A percentile compares a stretch with the other conserved stretches of the same genome.
These are phyloP conservation scores for Kazachstania viticola DNA, from an alignment of 805 yeast genomes.

Conservation along the genomic window DNA sequence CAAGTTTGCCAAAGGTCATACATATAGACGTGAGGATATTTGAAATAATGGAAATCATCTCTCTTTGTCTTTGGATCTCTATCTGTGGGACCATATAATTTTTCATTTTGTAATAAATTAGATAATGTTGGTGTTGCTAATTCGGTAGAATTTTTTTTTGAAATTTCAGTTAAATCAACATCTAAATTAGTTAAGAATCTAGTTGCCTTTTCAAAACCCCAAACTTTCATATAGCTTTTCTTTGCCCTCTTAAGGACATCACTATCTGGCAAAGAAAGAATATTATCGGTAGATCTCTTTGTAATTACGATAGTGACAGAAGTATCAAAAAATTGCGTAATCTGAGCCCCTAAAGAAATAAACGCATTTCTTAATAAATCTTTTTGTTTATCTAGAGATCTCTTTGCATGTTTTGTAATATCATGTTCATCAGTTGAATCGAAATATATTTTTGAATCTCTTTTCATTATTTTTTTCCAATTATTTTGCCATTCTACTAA, in stretches of 20 bases:
- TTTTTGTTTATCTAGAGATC: slow-evolving; percentile 18
- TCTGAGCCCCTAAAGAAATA: slow-evolving; percentile 39
- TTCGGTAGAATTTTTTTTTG: slow-evolving; percentile 13
- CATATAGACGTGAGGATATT: slow-evolving; percentile 60
- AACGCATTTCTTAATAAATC: slow-evolving; percentile 25
- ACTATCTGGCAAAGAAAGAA: slow-evolving; percentile 31
- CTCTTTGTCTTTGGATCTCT: slow-evolving; percentile 77
- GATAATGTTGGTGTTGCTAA: slow-evolving; percentile 33
- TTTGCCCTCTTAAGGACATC: slow-evolving; percentile 63
- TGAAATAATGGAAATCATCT: slow-evolving; percentile 76
- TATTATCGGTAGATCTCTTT: slow-evolving; percentile 38
- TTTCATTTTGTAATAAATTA: slow-evolving; percentile 70
- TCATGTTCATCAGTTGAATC: slow-evolving; percentile 34
- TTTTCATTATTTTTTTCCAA: slow-evolving; percentile 51
- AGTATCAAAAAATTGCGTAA: slow-evolving; percentile 47
- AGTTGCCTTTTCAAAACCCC: slow-evolving; percentile 79
- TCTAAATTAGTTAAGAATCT: slow-evolving; percentile 63
- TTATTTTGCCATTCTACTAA: slow-evolving; percentile 48
- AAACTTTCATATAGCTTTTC: slow-evolving; percentile 56
- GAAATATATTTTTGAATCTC: slow-evolving; percentile 46
- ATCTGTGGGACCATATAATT: slow-evolving; percentile 75
- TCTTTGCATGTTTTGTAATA: slow-evolving; percentile 11
- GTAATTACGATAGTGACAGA: slow-evolving; percentile 71
- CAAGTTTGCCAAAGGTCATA: slow-evolving; percentile 70
- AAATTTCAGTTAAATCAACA: slow-evolving; percentile 26